Conservation (phyloP, 805 yeast species). For the Ogataea zsoltii region DNA sequence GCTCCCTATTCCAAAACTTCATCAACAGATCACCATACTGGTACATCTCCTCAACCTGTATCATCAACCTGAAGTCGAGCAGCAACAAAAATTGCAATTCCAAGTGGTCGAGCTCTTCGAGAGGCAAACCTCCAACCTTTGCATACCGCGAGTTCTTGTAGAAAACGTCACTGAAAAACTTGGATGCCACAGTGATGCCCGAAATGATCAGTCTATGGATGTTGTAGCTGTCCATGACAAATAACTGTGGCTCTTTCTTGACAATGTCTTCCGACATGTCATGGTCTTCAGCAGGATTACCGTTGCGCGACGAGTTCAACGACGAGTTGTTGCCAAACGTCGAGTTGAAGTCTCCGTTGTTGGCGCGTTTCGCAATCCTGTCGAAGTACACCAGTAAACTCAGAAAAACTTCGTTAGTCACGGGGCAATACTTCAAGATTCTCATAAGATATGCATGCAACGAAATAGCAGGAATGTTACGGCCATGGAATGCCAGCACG, state of each 20-base stretch:
- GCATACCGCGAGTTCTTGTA: slow-evolving; percentile 94
- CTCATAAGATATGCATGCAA: slow-evolving; percentile 86
- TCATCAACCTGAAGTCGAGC: slow-evolving; percentile 83
- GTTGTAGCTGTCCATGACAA: slow-evolving; percentile 94
- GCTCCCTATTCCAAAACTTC: slow-evolving; percentile 81
- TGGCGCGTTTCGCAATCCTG: slow-evolving; percentile 83
- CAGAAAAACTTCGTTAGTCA: slow-evolving; percentile 94
- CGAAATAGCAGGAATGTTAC: slow-evolving; percentile 94
- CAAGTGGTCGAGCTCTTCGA: slow-evolving; percentile 88
- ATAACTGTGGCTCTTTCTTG: slow-evolving; percentile 53
- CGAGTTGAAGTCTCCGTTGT: slow-evolving; percentile 42
- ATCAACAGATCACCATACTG: slow-evolving; percentile 83
- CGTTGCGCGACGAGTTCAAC: slow-evolving; percentile 5
- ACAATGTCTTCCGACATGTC: slow-evolving; percentile 21
- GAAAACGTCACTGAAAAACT: slow-evolving; percentile 91
- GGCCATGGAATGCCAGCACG: slow-evolving; percentile 90
- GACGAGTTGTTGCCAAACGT: slow-evolving; percentile 17
- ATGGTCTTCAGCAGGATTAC: slow-evolving; percentile 24
- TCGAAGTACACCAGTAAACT: slow-evolving; percentile 92
- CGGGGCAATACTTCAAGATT: slow-evolving; percentile 94
- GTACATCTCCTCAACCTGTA: slow-evolving; percentile 87
- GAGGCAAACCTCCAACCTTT: slow-evolving; percentile 91
- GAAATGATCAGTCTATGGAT: slow-evolving; percentile 92
- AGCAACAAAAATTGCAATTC: slow-evolving; percentile 86
- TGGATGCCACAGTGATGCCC: slow-evolving; percentile 93